Evolutionary conservation across 2,329 filamentous ascomycete genomes (phyloP).

Genomic region (Ophiostoma novo-ulmi): DNA sequence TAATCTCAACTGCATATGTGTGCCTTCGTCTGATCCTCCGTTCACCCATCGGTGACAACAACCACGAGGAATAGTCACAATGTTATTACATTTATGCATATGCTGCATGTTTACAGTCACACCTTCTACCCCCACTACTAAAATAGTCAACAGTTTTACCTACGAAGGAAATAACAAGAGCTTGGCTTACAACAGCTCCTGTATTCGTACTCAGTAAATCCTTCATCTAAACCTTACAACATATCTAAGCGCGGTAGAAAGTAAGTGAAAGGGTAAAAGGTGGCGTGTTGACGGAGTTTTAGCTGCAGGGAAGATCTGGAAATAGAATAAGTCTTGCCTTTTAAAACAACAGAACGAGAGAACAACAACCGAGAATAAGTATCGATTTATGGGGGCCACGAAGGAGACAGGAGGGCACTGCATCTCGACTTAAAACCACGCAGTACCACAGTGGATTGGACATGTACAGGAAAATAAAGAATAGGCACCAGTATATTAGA

Average conservation of each 20-base stretch:
- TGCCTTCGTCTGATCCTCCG: not conserved
- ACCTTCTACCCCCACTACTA: not conserved
- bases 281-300: conserved; percentile 5
- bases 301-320: not conserved
- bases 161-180: not conserved
- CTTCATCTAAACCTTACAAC: not conserved
- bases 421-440: not conserved
- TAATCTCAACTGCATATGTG: not conserved
- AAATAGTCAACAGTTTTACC: not conserved
- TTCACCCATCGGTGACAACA: not conserved
- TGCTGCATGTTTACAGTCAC: not conserved
- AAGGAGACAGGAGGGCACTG: not conserved
- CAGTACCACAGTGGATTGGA: not conserved
- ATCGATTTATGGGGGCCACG: not conserved
- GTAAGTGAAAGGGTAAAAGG: not conserved
- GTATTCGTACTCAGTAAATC: not conserved
- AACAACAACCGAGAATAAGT: not conserved
- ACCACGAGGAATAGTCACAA: not conserved
- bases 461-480: not conserved
- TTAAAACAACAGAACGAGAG: not conserved
- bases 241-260: not conserved
- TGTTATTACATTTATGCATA: not conserved
- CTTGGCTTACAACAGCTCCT: not conserved
- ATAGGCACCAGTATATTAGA: not conserved
- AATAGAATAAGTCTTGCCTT: not conserved